Conservation (phyloP, 108 stramenopile genomes). For the Cyclotella choctawhatcheeana region DNA sequence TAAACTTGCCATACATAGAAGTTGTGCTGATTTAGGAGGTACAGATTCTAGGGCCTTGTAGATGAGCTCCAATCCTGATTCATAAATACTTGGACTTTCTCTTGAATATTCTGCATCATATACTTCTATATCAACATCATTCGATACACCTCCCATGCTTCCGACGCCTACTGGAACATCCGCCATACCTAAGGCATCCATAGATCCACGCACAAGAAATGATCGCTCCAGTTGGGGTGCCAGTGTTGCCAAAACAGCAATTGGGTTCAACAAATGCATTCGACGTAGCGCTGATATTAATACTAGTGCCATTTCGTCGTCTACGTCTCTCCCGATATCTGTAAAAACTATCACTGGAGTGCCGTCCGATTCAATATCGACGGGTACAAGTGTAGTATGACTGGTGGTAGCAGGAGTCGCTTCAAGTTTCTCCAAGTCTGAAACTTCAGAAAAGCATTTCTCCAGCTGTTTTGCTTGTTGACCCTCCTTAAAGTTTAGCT, state of each 20-base stretch:
- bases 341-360: constrained; percentile 55
- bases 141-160: constrained; percentile 41
- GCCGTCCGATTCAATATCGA: constrained; percentile 43
- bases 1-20: constrained; percentile 48
- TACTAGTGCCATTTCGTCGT: constrained; percentile 53
- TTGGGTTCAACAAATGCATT: constrained; percentile 50
- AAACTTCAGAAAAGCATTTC: constrained; percentile 39
- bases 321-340: constrained; percentile 56
- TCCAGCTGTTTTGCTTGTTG: constrained; percentile 51
- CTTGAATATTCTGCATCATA: constrained; percentile 49
- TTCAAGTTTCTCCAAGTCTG: constrained; percentile 38
- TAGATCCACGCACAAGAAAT: constrained; percentile 45
- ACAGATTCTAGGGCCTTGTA: constrained; percentile 43
- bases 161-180: constrained; percentile 55
- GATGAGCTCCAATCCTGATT: constrained; percentile 43
- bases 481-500: constrained; percentile 53
- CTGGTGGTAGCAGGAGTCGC: constrained; percentile 12
- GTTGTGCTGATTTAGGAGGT: constrained; percentile 41
- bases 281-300: constrained; percentile 36
- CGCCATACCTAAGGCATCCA: constrained; percentile 51
- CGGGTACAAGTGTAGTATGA: constrained; percentile 7
- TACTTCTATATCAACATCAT: constrained; percentile 45
- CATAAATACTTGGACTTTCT: constrained; percentile 43
- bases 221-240: constrained; percentile 42
- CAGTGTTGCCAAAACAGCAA: constrained; percentile 47